phyloP scores from a whole-genome alignment of 2,329 filamentous ascomycete genomes.

The Fusarium protoensiforme region DNA sequence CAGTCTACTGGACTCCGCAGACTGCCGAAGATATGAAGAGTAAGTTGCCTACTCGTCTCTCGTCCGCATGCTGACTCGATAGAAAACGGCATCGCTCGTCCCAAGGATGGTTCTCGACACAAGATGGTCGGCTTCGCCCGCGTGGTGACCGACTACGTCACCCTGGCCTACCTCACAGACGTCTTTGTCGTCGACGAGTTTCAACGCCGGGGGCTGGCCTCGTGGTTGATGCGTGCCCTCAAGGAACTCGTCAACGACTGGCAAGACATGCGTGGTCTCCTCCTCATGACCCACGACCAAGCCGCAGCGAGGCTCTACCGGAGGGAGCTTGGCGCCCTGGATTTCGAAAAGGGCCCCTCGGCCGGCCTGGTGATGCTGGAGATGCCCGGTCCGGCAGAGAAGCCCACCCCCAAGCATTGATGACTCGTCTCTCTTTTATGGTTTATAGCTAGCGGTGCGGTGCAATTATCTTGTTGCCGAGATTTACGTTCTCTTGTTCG shows the following conservation, averaged over 20 bases:
- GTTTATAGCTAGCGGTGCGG: slow-evolving; percentile 34
- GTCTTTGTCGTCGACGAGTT: slow-evolving; percentile 71
- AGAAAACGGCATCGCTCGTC: slow-evolving; percentile 49
- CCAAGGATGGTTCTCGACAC: slow-evolving; percentile 45
- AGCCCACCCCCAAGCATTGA: slow-evolving; percentile 48
- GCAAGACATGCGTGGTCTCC: slow-evolving; percentile 68
- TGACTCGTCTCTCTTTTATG: slow-evolving; percentile 30
- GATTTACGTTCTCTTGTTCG: slow-evolving; percentile 16
- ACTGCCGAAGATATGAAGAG: slow-evolving; percentile 53
- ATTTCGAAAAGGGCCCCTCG: slow-evolving; percentile 56
- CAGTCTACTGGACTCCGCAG: slow-evolving; percentile 61
- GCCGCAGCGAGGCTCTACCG: slow-evolving; percentile 58
- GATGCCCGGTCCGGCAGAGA: slow-evolving; percentile 52
- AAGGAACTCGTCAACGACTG: slow-evolving; percentile 67
- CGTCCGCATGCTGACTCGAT: slow-evolving; percentile 8
- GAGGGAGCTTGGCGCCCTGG: slow-evolving; percentile 57
- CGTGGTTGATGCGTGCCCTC: slow-evolving; percentile 71
- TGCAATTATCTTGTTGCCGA: slow-evolving; percentile 26
- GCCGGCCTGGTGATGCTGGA: slow-evolving; percentile 55
- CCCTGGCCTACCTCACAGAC: slow-evolving; percentile 75
- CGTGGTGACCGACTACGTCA: slow-evolving; percentile 76
- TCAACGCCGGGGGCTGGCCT: slow-evolving; percentile 71
- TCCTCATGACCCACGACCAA: slow-evolving; percentile 63
- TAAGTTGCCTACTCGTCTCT: slow-evolving; percentile 32
- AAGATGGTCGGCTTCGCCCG: slow-evolving; percentile 58